Conservation (phyloP, 108 stramenopile species). For the Pseudonitzschia delicatissima region DNA sequence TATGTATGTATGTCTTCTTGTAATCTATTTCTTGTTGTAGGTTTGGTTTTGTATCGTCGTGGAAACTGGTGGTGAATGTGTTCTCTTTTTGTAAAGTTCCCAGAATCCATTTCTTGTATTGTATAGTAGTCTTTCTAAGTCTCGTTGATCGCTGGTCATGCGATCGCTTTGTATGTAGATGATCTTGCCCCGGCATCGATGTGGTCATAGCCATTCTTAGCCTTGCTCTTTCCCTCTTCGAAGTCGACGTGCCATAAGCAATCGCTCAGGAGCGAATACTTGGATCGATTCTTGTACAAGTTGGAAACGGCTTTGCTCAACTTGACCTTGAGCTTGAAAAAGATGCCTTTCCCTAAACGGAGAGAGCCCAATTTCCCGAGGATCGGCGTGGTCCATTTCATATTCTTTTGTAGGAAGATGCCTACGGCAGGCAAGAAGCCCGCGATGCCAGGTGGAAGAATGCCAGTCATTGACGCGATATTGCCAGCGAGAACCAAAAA, state of each 20-base stretch:
- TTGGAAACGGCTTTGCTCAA: not conserved
- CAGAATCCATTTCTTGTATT: no score
- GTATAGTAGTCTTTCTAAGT: no score
- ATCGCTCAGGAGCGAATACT: conserved; percentile 1
- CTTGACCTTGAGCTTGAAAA: not conserved
- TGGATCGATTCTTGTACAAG: not conserved
- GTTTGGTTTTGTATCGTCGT: not conserved
- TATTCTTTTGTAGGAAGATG: no score
- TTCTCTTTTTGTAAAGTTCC: not conserved
- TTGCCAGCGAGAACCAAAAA: not conserved
- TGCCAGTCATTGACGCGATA: not conserved
- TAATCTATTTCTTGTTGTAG: not conserved
- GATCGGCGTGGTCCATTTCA: no score
- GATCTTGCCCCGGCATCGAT: not conserved
- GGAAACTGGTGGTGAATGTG: not conserved
- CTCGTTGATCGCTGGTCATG: not conserved
- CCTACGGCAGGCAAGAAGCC: not conserved
- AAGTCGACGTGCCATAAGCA: not conserved
- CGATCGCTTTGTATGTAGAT: not conserved
- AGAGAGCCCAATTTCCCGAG: no score
- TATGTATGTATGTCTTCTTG: not conserved
- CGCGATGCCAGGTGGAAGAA: not conserved
- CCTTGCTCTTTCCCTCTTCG: not conserved
- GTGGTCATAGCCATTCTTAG: not conserved
- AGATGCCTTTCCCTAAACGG: not conserved